These are phyloP conservation scores for Dipodascopsis uninucleata DNA, from an alignment of 805 yeast species.

Conservation along the genomic window DNA sequence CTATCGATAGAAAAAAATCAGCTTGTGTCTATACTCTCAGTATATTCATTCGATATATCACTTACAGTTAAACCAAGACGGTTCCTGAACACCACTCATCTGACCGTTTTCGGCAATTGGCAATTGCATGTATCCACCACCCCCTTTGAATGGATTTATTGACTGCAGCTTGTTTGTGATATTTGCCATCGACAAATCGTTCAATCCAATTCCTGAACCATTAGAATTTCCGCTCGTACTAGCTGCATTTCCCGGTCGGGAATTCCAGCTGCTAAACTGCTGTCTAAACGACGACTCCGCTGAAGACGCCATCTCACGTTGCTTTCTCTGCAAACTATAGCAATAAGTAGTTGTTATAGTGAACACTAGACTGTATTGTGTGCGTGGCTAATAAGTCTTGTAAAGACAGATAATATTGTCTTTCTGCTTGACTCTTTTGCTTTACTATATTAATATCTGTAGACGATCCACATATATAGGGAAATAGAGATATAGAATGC, in stretches of 20 bases:
- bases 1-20: slow-evolving; percentile 11
- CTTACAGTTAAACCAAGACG: slow-evolving; percentile 60
- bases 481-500: too few species aligned
- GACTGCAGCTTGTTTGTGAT: slow-evolving; percentile 12
- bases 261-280: slow-evolving; percentile 25
- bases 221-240: too few species aligned
- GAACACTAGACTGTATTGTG: too few species aligned
- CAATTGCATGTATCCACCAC: slow-evolving; percentile 49
- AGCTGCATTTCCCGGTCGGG: slow-evolving; percentile 13
- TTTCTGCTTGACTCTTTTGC: too few species aligned
- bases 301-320: too few species aligned
- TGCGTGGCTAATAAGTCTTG: too few species aligned
- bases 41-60: neutral
- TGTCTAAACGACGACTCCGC: slow-evolving; percentile 26
- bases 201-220: neutral
- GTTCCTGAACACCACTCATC: slow-evolving; percentile 46
- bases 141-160: slow-evolving; percentile 21
- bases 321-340: too few species aligned
- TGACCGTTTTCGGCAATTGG: slow-evolving; percentile 59
- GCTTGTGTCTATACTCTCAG: neutral
- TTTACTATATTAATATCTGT: too few species aligned
- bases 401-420: too few species aligned
- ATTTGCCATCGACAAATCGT: slow-evolving; percentile 16
- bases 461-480: too few species aligned
- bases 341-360: too few species aligned